These are phyloP conservation scores for Arachis hypogaea DNA, from an alignment of 306 rosid species.

Conservation along the genomic window DNA sequence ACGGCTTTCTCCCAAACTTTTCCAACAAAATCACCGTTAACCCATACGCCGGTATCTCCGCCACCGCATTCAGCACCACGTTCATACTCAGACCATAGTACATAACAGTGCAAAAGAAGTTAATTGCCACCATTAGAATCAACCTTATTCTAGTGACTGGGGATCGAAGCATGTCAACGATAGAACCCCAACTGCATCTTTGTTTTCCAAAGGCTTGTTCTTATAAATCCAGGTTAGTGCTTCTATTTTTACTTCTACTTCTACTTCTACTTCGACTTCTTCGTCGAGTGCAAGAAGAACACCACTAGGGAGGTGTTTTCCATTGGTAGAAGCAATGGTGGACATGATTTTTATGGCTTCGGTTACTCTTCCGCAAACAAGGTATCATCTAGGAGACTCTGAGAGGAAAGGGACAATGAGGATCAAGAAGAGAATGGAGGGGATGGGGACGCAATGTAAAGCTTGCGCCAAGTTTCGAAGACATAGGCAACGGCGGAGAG, in stretches of 20 bases:
- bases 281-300: conserved; percentile 62
- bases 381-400: conserved; percentile 92
- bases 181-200: conserved; percentile 52
- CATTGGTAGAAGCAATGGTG: conserved; percentile 61
- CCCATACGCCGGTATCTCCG: conserved; percentile 81
- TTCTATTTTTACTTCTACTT: neutral
- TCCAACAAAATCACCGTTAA: conserved; percentile 65
- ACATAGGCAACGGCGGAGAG: conserved; percentile 67
- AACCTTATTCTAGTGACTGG: conserved; percentile 67
- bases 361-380: conserved; percentile 57
- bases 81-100: conserved; percentile 75
- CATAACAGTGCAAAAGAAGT: conserved; percentile 64
- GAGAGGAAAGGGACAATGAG: conserved; percentile 65
- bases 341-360: conserved; percentile 76
- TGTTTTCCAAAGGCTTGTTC: conserved; percentile 9
- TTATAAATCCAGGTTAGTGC: no score
- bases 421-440: conserved; percentile 58
- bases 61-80: conserved; percentile 68
- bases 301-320: conserved; percentile 56
- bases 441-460: conserved; percentile 45
- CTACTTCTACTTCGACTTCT: conserved; percentile 30
- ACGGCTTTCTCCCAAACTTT: conserved; percentile 59
- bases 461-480: conserved; percentile 71
- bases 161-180: conserved; percentile 61
- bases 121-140: conserved; percentile 55